Evolutionary conservation across 1,139 yeast species (phyloP), one percentile per base, ranked within the genome.

Genomic region (Suhomyces ambrosiae): DNA sequence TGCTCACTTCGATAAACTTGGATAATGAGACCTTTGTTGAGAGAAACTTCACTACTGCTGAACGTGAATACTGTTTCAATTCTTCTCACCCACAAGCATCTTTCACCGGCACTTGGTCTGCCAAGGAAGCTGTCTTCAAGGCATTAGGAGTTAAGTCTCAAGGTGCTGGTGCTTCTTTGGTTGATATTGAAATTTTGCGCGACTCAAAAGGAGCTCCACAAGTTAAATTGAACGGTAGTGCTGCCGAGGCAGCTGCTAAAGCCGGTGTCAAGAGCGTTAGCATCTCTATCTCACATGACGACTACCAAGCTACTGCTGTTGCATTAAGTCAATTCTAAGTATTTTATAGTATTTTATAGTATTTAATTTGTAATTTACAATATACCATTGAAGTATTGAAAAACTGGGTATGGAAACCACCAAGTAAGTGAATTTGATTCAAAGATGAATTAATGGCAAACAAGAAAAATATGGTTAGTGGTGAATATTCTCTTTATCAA

Each of bases 121-220:
- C 98, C 37, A 92, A 92, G 71, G 99, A 92, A 70, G 98, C 99
- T 26, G 97, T 89, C 28, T 92, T 92, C 81, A 92, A 92, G 74
- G 87, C 96, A 14, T 75, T 92, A 56, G 92, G 95, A 46, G 95
- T 88, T 46, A 77, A 80, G 57, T 83, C 95, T 30, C 79, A 82
- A 62, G 99, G 99, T 46, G 97, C 90, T 13, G 98, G 97, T 47
- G 97, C 98, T 38, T 74, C 95, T 33, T 76, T 92, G 69, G 77
- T 78, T 62, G 96, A 89, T 47, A 92, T 92, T 64, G 97, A 90
- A 69, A 86, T 92, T 55, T 55, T 71, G 16, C 84, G 95, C 54
- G 86, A 80, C 50, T 52, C 73, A 44, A 80, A 79, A 38, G 96
- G 94, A 41, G 94, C 86, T 38, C 99, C 99, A 37, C 66, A 70